These are phyloP conservation scores for Tylopilus felleus DNA, from an alignment of 768 basidiomycete species.

Conservation along the genomic window DNA sequence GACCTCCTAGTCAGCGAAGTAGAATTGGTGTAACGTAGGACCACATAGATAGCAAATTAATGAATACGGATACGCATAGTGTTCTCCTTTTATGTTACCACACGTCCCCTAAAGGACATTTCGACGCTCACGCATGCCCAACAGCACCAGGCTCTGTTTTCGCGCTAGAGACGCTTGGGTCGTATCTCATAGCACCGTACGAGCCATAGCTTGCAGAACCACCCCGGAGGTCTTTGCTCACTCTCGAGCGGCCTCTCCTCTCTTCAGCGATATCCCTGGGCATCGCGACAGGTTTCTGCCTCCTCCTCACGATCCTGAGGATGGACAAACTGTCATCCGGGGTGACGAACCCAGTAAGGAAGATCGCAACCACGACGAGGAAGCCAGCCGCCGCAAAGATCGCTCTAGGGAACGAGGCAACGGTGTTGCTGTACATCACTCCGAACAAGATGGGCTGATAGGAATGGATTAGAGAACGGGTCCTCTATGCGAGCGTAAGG, in stretches of 20 bases:
- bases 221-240: slow-evolving; percentile 40
- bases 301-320: slow-evolving; percentile 11
- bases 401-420: slow-evolving; percentile 61
- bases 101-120: not conserved
- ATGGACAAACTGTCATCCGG: slow-evolving; percentile 29
- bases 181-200: slow-evolving; percentile 16
- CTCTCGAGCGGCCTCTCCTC: slow-evolving; percentile 28
- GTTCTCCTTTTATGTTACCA: not conserved
- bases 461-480: slow-evolving; percentile 9
- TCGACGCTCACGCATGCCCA: not conserved
- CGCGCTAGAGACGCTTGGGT: slow-evolving; percentile 4
- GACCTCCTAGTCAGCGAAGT: not conserved
- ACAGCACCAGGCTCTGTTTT: slow-evolving; percentile 9
- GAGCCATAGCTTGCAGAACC: slow-evolving; percentile 23
- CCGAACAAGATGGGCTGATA: slow-evolving; percentile 68
- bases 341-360: slow-evolving; percentile 42
- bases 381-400: slow-evolving; percentile 61
- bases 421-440: slow-evolving; percentile 59
- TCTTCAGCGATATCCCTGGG: slow-evolving; percentile 16
- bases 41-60: slow-evolving; percentile 9
- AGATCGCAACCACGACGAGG: slow-evolving; percentile 50
- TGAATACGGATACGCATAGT: slow-evolving; percentile 14
- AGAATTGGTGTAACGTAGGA: not conserved
- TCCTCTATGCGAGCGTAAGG: not conserved
- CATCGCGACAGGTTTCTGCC: not conserved